Percentiles rank a stretch among this genome's conserved stretches.
phyloP scores from a whole-genome alignment of 2,329 filamentous ascomycete species.

The Pseudogymnoascus sp. region DNA sequence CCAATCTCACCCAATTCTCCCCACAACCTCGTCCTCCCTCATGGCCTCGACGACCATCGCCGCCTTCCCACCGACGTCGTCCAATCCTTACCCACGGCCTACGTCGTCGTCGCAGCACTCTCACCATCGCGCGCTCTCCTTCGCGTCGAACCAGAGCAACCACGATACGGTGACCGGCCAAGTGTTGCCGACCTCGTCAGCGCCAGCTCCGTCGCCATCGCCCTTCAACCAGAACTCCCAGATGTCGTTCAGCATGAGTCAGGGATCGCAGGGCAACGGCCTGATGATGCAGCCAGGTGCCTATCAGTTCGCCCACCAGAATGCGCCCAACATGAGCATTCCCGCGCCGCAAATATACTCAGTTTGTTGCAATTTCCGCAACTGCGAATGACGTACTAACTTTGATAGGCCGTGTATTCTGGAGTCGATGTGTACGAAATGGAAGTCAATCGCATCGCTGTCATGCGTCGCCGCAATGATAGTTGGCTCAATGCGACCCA shows the following conservation, averaged over 20 bases:
- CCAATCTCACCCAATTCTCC: slow-evolving; percentile 5
- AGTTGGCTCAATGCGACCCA: slow-evolving; percentile 98
- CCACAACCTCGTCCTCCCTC: not conserved
- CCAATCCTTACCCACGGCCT: not conserved
- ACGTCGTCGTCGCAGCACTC: not conserved
- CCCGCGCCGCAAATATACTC: slow-evolving; percentile 51
- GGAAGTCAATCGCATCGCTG: slow-evolving; percentile 86
- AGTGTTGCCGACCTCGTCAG: not conserved
- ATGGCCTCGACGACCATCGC: slow-evolving; percentile 10
- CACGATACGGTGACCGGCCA: not conserved
- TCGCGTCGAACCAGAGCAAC: not conserved
- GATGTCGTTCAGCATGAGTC: slow-evolving; percentile 29
- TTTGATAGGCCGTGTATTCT: slow-evolving; percentile 73
- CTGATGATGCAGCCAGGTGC: slow-evolving; percentile 27
- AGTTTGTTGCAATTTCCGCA: slow-evolving; percentile 32
- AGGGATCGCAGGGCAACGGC: slow-evolving; percentile 25
- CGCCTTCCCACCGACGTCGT: not conserved
- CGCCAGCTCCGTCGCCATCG: not conserved
- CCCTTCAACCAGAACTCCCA: slow-evolving; percentile 7
- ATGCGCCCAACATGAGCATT: slow-evolving; percentile 20
- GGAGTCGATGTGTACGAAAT: slow-evolving; percentile 97
- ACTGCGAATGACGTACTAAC: not conserved
- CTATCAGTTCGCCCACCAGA: slow-evolving; percentile 24
- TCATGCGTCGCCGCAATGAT: slow-evolving; percentile 92
- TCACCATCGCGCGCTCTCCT: not conserved